Base-by-base conservation (phyloP, 2,329 filamentous ascomycete species). In the Fusarium avenaceum region DNA sequence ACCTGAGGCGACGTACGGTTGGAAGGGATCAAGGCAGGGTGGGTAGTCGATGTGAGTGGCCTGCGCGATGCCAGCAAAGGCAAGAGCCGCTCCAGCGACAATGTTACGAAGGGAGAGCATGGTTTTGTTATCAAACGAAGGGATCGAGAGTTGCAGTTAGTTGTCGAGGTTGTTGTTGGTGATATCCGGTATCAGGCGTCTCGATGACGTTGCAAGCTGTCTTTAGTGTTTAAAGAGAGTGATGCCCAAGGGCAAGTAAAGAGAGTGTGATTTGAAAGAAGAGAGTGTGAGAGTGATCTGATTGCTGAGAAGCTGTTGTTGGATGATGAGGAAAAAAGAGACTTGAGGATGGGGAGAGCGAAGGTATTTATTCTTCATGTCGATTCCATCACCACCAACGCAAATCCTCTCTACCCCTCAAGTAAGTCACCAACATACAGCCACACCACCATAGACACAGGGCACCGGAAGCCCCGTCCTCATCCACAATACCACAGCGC, bases 1-100 rank as follows among this genome's bases (percentile, higher is more conserved):
- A 45, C 84, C 84, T n/a, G 78, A 75, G 71, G 81, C 82, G 54
- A 81, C 77, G 64, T 82, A 86, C 2, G 84, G 83, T 65, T 81
- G 77, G 75, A 83, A 85, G 28, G 79, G 73, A 15, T 78, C 74
- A 7, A 80, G 72, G 69, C 84, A 86, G 10, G 82, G 73, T 19
- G 83, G 83, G 9, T 83, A 76, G 62, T 83, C 77, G 44, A 80
- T 71, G 68, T 82, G 80, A 76, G 77, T 80, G 43, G 83, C 83
- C 20, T 77, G 75, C 43, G 78, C 77, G 52, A 72, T 65, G 28
- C 76, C 75, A 55, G 79, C 68, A 61, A 84, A 65, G 46, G 80
- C 75, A 52, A 81, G 71, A 19, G 79, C 79, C 74, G 78, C 80
- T 57, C 79, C 67, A 48, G 79, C 79, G 59, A 76, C 76, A 53